A percentile compares a stretch with the other conserved stretches of the same genome.
Evolutionary conservation across 805 yeast genomes (phyloP).

Genomic region (Cyberlindnera saturnus): DNA sequence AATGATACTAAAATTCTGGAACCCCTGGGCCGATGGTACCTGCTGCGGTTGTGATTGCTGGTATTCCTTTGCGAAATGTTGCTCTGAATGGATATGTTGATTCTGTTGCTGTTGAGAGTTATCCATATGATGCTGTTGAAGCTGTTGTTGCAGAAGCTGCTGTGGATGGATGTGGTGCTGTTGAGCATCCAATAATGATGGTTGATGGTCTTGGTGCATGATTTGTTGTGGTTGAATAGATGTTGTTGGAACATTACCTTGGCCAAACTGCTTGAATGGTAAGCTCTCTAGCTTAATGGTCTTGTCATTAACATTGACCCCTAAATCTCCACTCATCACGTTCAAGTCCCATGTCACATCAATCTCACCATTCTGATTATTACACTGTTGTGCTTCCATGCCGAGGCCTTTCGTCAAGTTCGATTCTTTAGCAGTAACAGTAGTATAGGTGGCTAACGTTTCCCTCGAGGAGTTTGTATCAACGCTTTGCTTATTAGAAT

Average conservation of each 20-base stretch:
- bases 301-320: conserved; percentile 11
- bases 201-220: conserved; percentile 8
- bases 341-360: conserved; percentile 35
- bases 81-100: not conserved
- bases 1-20: conserved; percentile 1
- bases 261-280: conserved; percentile 5
- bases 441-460: conserved; percentile 4
- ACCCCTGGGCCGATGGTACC: not conserved
- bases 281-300: conserved; percentile 10
- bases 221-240: conserved; percentile 12
- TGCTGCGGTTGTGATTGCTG: not conserved
- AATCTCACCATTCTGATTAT: conserved; percentile 32
- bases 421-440: conserved; percentile 10
- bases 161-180: conserved; percentile 12
- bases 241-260: conserved; percentile 2
- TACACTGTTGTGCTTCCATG: not conserved
- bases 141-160: conserved; percentile 9
- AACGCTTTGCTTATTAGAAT: conserved; percentile 19
- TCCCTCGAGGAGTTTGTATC: conserved; percentile 17
- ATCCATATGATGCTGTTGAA: conserved; percentile 8
- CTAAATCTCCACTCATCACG: conserved; percentile 21
- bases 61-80: no score
- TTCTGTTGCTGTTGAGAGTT: conserved; percentile 1
- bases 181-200: conserved; percentile 1
- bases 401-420: conserved; percentile 18